Evolutionary conservation across 306 rosid species (phyloP).

Genomic region (Rosa lucieae): DNA sequence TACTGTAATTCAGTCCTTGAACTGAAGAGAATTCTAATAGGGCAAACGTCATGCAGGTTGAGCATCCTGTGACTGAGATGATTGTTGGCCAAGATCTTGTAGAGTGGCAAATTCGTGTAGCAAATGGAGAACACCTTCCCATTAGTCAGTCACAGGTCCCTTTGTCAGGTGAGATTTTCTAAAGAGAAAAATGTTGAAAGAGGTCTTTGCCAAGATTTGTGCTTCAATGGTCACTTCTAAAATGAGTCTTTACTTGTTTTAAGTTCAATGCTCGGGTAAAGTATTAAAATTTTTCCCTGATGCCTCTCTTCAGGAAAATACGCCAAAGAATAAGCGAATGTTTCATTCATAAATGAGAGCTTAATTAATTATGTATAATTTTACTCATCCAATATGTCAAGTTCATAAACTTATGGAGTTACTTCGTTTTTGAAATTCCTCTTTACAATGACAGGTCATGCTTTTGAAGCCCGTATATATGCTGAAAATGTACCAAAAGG

Average conservation of each 20-base stretch:
- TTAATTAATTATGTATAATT: not conserved
- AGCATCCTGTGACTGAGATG: slow-evolving; percentile 99
- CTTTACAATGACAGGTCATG: slow-evolving; percentile 67
- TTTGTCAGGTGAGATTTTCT: slow-evolving; percentile 53
- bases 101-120: slow-evolving; percentile 95
- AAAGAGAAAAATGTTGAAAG: not conserved
- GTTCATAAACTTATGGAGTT: slow-evolving; percentile 11
- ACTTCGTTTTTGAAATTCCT: slow-evolving; percentile 24
- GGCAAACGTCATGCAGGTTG: slow-evolving; percentile 61
- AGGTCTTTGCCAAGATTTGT: not conserved
- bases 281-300: not conserved
- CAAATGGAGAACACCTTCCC: slow-evolving; percentile 91
- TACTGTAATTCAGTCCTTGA: slow-evolving; percentile 13
- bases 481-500: slow-evolving; percentile 97
- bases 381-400: slow-evolving; percentile 10
- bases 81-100: slow-evolving; percentile 96
- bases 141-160: slow-evolving; percentile 84
- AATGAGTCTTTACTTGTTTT: not conserved
- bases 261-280: not conserved
- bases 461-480: slow-evolving; percentile 95
- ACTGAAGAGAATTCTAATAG: slow-evolving; percentile 15
- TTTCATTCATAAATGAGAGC: not conserved
- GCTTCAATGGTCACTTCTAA: slow-evolving; percentile 1
- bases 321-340: not conserved
- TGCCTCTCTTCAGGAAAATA: slow-evolving; percentile 7